Evolutionary conservation across 495 filamentous ascomycete genomes (phyloP).

Genomic region (Recurvomyces mirabilis): DNA sequence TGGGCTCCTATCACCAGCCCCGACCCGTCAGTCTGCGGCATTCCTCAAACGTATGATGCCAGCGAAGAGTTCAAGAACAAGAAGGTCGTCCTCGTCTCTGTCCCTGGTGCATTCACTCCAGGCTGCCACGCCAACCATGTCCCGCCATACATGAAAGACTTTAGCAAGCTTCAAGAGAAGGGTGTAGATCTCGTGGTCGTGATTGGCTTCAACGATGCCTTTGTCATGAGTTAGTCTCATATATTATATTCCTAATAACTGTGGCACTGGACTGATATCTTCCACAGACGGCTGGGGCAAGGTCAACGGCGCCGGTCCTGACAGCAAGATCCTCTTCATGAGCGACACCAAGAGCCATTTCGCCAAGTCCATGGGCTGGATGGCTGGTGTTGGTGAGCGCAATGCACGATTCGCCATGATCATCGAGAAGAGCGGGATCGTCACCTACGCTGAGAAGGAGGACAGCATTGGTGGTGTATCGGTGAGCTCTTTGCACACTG

Average conservation of each 20-base stretch:
- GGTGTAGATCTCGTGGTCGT: conserved; percentile 78
- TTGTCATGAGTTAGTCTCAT: conserved; percentile 65
- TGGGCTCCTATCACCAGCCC: conserved; percentile 31
- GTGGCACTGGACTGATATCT: too few relatives aligned
- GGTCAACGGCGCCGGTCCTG: conserved; percentile 63
- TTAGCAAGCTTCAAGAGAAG: conserved; percentile 62
- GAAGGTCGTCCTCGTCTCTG: conserved; percentile 79
- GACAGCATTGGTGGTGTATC: conserved; percentile 38
- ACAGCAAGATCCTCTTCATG: conserved; percentile 60
- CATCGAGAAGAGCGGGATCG: conserved; percentile 73
- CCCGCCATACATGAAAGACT: conserved; percentile 70
- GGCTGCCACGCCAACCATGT: conserved; percentile 82
- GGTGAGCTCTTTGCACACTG: not conserved
- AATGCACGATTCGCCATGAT: conserved; percentile 76
- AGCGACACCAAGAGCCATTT: conserved; percentile 67
- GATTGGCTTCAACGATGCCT: conserved; percentile 61
- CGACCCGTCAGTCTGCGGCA: conserved; percentile 56
- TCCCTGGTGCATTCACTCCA: conserved; percentile 93
- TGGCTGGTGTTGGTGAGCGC: conserved; percentile 52
- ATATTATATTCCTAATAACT: too few relatives aligned
- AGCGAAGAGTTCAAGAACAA: conserved; percentile 77
- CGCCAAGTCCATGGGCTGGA: conserved; percentile 76
- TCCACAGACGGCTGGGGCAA: conserved; percentile 73
- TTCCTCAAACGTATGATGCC: conserved; percentile 69
- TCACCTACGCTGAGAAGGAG: conserved; percentile 69